Evolutionary conservation across 2,329 filamentous ascomycete species (phyloP), one percentile per base, ranked within the genome.

Genomic region (Beauveria pseudobassiana): DNA sequence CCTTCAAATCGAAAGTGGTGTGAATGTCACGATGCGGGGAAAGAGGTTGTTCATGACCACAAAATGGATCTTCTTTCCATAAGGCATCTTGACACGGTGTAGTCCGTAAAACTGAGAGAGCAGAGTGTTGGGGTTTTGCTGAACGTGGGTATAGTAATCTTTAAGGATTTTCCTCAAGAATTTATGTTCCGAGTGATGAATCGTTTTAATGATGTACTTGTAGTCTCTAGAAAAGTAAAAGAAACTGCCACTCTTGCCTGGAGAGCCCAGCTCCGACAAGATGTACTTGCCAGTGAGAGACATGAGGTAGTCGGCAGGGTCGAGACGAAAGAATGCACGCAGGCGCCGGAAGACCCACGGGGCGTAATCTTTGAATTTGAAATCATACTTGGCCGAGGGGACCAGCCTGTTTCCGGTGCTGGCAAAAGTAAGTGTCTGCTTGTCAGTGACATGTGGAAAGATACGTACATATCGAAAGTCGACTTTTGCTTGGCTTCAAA

Each of bases 321-420:
- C 95, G 61, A 98, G 85, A 68, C 89, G 87, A 78, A 99, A 99
- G 65, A 88, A 89, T 54, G 86, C 81, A 67, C 95, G 90, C 49
- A 99, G 82, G 76, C 92, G 91, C 70, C 95, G 91, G 77, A 99
- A 99, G 63, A 99, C 95, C 93, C 93, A 98, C 62, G 95, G 95
- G n/a, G 93, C 93, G 75, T 99, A 99, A 77, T 99, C 95, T 79
- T 99, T 99, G 82, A 99, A 99, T 76, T 99, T 99, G 86, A 99
- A 99, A 78, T 99, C 95, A 79, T 99, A 99, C 77, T 99, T 98
- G 68, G 95, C 93, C 64, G 93, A 97, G 24, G 95, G 95, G 5
- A 96, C 96, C 73, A 99, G 81, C 79, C 99, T 95, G 74, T 97
- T 97, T 66, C 95, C 95, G 66, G 93, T 96, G 72, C 90, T 93